These are phyloP conservation scores for Penicillium tannophilum DNA, from an alignment of 495 filamentous ascomycete genomes.

Conservation along the genomic window DNA sequence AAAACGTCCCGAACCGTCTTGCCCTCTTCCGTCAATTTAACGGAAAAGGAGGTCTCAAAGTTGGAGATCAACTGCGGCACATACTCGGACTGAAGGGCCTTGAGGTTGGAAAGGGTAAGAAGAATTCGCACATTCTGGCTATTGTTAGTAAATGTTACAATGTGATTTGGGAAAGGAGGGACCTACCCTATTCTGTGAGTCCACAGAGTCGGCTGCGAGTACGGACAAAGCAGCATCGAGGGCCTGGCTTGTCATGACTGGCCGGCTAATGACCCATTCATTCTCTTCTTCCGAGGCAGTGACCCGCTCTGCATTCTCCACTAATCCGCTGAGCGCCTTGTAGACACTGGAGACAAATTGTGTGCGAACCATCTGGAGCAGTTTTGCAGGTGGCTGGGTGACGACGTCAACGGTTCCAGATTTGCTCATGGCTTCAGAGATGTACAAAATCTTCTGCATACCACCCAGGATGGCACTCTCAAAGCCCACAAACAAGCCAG, in stretches of 20 bases:
- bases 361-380: constrained; percentile 79
- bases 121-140: constrained; percentile 85
- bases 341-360: constrained; percentile 92
- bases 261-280: constrained; percentile 42
- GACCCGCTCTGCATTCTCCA: constrained; percentile 86
- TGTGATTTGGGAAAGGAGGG: not conserved
- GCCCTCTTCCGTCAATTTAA: constrained; percentile 86
- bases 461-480: constrained; percentile 74
- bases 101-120: constrained; percentile 87
- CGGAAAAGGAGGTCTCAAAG: constrained; percentile 87
- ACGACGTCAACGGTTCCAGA: constrained; percentile 72
- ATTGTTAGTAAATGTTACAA: not conserved
- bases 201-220: constrained; percentile 57
- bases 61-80: constrained; percentile 81
- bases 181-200: constrained; percentile 71
- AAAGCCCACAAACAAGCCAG: constrained; percentile 74
- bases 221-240: constrained; percentile 36
- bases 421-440: constrained; percentile 77
- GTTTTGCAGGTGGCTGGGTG: constrained; percentile 75
- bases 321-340: constrained; percentile 88
- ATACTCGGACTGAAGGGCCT: constrained; percentile 71
- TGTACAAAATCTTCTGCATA: constrained; percentile 93
- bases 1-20: constrained; percentile 89
- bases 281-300: constrained; percentile 63
- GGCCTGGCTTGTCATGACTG: constrained; percentile 30